Evolutionary conservation across 2,329 filamentous ascomycete genomes (phyloP).

Genomic region (Trematosphaeria pertusa): DNA sequence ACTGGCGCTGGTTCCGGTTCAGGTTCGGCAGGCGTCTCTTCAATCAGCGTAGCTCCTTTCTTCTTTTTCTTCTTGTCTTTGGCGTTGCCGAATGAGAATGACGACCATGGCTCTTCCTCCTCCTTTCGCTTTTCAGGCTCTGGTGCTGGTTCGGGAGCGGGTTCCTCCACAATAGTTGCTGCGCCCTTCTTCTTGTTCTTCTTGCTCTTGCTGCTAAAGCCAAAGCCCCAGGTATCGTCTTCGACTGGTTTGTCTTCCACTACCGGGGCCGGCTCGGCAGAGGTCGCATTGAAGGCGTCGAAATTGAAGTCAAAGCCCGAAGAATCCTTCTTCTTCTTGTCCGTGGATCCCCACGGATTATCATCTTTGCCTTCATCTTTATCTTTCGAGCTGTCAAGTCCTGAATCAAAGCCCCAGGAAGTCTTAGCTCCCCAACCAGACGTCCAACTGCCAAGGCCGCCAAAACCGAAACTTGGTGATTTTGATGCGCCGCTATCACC

Average conservation of each 20-base stretch:
- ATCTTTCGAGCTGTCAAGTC: conserved; percentile 39
- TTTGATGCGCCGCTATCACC: conserved; percentile 38
- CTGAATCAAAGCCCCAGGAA: conserved; percentile 34
- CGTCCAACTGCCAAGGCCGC: conserved; percentile 31
- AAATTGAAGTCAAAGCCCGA: conserved; percentile 46
- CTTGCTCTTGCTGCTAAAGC: conserved; percentile 46
- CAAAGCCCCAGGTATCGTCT: conserved; percentile 42
- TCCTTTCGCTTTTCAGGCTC: conserved; percentile 32
- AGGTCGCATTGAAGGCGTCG: conserved; percentile 34
- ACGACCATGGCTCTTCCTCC: conserved; percentile 29
- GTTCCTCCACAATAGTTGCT: conserved; percentile 37
- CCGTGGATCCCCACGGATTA: conserved; percentile 40
- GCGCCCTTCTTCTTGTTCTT: conserved; percentile 46
- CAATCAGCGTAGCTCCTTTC: conserved; percentile 30
- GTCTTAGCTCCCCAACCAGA: conserved; percentile 36
- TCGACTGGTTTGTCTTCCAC: conserved; percentile 33
- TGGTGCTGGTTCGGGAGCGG: conserved; percentile 26
- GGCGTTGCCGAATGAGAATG: conserved; percentile 33
- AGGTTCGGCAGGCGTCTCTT: conserved; percentile 25
- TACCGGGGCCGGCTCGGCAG: conserved; percentile 14
- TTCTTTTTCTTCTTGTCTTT: conserved; percentile 48
- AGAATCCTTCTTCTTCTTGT: conserved; percentile 47
- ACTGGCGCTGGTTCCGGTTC: conserved; percentile 37
- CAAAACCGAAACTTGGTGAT: conserved; percentile 34
- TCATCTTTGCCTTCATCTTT: conserved; percentile 33